These are phyloP conservation scores for Panicum hallii DNA, from an alignment of 202 grass and related monocot species.

Conservation along the genomic window DNA sequence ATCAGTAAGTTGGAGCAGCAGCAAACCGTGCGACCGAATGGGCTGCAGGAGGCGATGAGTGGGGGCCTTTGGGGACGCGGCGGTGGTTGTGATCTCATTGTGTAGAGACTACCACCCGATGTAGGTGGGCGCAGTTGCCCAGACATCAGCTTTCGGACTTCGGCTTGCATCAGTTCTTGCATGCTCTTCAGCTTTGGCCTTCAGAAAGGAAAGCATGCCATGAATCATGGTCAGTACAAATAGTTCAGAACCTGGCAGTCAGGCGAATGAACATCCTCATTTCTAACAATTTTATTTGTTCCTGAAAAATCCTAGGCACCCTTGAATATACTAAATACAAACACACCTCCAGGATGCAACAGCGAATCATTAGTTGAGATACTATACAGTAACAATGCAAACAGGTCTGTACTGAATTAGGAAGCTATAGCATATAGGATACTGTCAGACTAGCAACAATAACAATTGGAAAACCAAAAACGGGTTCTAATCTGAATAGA, in stretches of 20 bases:
- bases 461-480: neutral
- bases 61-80: slow-evolving; percentile 49
- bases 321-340: neutral
- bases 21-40: slow-evolving; percentile 70
- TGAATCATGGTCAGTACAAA: neutral
- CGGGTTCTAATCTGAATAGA: neutral
- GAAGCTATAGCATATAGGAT: neutral
- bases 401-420: neutral
- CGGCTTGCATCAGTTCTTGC: slow-evolving; percentile 73
- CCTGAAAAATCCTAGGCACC: neutral
- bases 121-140: slow-evolving; percentile 59
- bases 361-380: neutral
- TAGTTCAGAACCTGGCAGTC: neutral
- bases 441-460: neutral
- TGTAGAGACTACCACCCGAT: slow-evolving; percentile 39
- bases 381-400: neutral
- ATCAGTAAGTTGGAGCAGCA: neutral
- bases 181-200: slow-evolving; percentile 87
- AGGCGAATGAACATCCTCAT: neutral
- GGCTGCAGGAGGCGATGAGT: slow-evolving; percentile 79
- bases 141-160: slow-evolving; percentile 88
- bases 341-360: neutral
- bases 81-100: slow-evolving; percentile 38
- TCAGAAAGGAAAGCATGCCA: slow-evolving; percentile 25
- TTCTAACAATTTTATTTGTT: neutral